phyloP scores from a whole-genome alignment of 1,139 yeast species.

The Scheffersomyces illinoinensis region DNA sequence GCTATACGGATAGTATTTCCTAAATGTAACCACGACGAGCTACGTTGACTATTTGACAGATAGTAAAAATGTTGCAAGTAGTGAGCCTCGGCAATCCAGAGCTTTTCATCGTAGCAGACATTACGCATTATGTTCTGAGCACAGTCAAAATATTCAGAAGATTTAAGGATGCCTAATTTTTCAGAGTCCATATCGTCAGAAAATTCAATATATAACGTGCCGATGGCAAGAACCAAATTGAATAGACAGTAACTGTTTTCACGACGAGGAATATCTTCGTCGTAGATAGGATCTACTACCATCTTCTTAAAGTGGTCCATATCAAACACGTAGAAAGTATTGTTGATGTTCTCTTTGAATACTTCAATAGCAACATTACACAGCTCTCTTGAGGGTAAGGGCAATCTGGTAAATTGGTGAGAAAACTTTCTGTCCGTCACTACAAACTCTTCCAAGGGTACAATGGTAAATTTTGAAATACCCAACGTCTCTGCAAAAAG shows the following conservation, averaged over 20 bases:
- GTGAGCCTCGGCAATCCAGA: constrained; percentile 46
- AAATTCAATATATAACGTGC: constrained; percentile 30
- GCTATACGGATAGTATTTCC: constrained; percentile 26
- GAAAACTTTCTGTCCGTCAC: constrained; percentile 17
- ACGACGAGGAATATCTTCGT: constrained; percentile 5
- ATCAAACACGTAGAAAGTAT: constrained; percentile 27
- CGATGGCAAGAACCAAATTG: constrained; percentile 42
- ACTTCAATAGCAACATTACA: constrained; percentile 12
- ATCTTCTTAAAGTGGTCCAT: constrained; percentile 20
- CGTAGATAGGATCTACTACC: constrained; percentile 16
- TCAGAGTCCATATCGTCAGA: constrained; percentile 15
- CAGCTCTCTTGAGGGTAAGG: constrained; percentile 13
- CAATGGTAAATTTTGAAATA: constrained; percentile 12
- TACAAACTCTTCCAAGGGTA: constrained; percentile 15
- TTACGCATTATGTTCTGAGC: constrained; percentile 30
- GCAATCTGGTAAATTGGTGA: constrained; percentile 9
- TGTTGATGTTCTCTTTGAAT: constrained; percentile 19
- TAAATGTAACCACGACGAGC: constrained; percentile 40
- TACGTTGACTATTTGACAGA: constrained; percentile 35
- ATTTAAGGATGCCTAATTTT: constrained; percentile 9
- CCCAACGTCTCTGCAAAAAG: constrained; percentile 17
- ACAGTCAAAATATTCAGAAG: constrained; percentile 26
- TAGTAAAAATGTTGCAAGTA: constrained; percentile 38
- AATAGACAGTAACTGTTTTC: constrained; percentile 17
- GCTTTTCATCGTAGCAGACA: constrained; percentile 36